phyloP scores from a whole-genome alignment of 352 stramenopile species.

The Pythium sukuiense region DNA sequence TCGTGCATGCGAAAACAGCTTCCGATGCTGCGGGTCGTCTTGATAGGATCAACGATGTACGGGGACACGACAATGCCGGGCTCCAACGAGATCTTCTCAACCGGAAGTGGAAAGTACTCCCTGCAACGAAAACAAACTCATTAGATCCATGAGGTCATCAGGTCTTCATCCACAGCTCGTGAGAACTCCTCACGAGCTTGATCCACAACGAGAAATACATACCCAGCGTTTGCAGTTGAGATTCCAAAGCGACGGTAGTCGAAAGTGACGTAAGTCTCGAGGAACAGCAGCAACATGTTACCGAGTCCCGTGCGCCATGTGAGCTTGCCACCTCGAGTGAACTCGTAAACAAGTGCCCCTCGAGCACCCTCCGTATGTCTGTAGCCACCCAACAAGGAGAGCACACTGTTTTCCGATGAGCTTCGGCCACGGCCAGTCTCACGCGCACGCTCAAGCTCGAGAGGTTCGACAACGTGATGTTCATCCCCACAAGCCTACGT shows the following conservation, averaged over 20 bases:
- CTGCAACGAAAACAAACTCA: slow-evolving; percentile 28
- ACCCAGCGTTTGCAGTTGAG: slow-evolving; percentile 73
- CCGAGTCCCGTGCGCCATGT: slow-evolving; percentile 74
- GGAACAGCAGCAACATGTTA: slow-evolving; percentile 70
- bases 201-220: slow-evolving; percentile 7
- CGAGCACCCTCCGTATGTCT: neutral
- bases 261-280: slow-evolving; percentile 86
- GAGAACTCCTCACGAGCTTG: neutral
- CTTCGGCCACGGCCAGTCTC: slow-evolving; percentile 18
- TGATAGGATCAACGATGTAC: slow-evolving; percentile 78
- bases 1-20: slow-evolving; percentile 85
- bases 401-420: slow-evolving; percentile 32
- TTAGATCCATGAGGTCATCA: no score
- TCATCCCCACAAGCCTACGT: slow-evolving; percentile 67
- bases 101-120: slow-evolving; percentile 67
- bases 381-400: neutral
- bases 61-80: slow-evolving; percentile 47
- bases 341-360: slow-evolving; percentile 60
- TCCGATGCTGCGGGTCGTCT: slow-evolving; percentile 61
- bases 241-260: slow-evolving; percentile 83
- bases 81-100: slow-evolving; percentile 40
- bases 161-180: no score
- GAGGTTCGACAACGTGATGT: slow-evolving; percentile 40
- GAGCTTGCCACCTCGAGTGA: slow-evolving; percentile 56
- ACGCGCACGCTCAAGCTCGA: slow-evolving; percentile 12